Evolutionary conservation across 257 asterid genomes (phyloP), one percentile per base, ranked within the genome.

Genomic region (Voacanga thouarsii): DNA sequence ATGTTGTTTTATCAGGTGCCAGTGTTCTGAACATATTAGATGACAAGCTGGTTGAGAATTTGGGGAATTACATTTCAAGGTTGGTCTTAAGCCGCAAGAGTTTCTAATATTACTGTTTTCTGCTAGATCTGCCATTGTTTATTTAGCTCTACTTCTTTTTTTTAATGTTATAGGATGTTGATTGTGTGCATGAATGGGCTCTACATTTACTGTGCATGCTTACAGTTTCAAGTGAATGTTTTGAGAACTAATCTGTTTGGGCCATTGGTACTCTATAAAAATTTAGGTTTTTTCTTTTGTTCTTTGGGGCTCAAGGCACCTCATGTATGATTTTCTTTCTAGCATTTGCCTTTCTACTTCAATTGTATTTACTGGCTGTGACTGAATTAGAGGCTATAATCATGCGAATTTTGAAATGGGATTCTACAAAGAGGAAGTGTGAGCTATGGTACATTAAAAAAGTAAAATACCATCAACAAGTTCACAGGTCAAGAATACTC

Each of bases 1-100:
- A 68, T 63, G 28, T 59, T 85, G 81, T 70, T 81, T 81, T 72
- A 59, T 76, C 81, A 96, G 98, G 98, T 77, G 99, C 99, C 65
- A 92, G 96, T 87, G 84, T 92, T 79, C 88, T 96, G 77, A 90
- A 89, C 86, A 89, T 96, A 72, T 86, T 93, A 95, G 98, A 93
- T 85, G 92, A 86, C 50, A 87, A 86, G 86, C 91, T 93, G 84
- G 83, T 81, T 77, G 89, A 85, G 79, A 84, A 84, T 82, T 92
- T 88, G 82, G 99, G 97, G 82, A 87, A 92, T 83, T 96, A 88
- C 92, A 86, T 96, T 80, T 39, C 82, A 77, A 93, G 98, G 99
- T 93, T 83, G 39, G 90, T 79, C 76, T 77, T 78, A 28, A 51
- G 37, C 51, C 21, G 21, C 16, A 56, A 45, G 2, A 45, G 12